Evolutionary conservation across 495 filamentous ascomycete genomes (phyloP), one percentile per base, ranked within the genome.

Genomic region (Penicillium chermesinum): DNA sequence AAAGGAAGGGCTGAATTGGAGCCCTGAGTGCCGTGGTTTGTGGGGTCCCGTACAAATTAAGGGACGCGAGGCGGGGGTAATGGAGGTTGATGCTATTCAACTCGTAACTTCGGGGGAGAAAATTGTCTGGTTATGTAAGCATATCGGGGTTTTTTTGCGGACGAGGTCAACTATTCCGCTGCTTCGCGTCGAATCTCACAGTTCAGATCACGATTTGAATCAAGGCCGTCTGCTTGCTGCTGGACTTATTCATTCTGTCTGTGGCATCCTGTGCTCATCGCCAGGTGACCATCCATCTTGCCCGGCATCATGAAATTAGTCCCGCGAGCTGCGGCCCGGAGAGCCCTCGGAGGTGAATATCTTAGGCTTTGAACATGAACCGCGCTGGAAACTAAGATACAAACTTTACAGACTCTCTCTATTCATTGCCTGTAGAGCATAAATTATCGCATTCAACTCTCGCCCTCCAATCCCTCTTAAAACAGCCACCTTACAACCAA

Each of bases 41-140:
- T 18, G 30, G 41, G 4, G 32, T 35, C 17, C 32, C 14, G 12
- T 51, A 49, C 45, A 34, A 47, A 49, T 44, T 41, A 32, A 36
- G 44, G 48, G 44, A 40, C 34, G 42, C 48, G 41, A 48, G 57
- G 52, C 21, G 33, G 41, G 30, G 36, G 35, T 22, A 50, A 49
- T 38, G 9, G 27, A 33, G 46, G 48, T 51, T 54, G 58, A 53
- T 49, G 55, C 45, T 59, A 55, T 59, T 45, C 44, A 51, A 41
- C 47, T 48, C 44, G 33, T 36, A 39, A 32, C 21, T 38, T n/a
- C 25, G 45, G 30, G 19, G 50, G 56, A 62, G 59, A 64, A 30
- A 62, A 62, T 64, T 62, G 53, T 62, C 55, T 41, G 45, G 30
- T 62, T 64, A 62, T 44, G 59, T 62, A 62, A 62, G 51, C 59